Base-by-base conservation (phyloP, 805 yeast species). In the Nakazawaea peltata region DNA sequence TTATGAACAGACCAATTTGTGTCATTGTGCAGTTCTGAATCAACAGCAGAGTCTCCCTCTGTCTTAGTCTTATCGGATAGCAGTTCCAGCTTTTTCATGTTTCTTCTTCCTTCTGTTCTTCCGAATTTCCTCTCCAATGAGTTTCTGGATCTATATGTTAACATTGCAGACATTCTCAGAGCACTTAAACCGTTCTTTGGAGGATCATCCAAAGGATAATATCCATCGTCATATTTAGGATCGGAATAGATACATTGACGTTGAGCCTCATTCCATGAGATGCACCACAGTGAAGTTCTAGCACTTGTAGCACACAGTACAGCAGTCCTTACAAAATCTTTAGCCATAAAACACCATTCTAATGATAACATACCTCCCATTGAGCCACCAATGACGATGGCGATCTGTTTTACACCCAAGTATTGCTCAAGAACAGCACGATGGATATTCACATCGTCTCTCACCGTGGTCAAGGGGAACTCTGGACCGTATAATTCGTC, bases 341-440 rank as follows among this genome's bases (percentile, higher is more conserved):
- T 54, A 3, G 81, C 81, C 37, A 74, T 78, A 53, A 72, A 85
- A 3, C 87, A 74, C 71, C 85, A 92, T 55, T 92, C 98, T 47
- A 92, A 62, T 0, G 88, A 86, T 30, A 87, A 62, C 97, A 92
- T 92, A 14, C 98, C 98, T 28, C 98, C 98, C 98, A 92, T 92
- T 18, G 97, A 88, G 0, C 98, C 98, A 26, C 98, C 98, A 39
- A 92, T 74, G 13, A 82, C 94, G 34, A 80, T 72, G 1, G 97
- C 96, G 19, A 90, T 64, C 39, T 77, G 71, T 35, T 68, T 69
- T n/a, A 92, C 85, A 0, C 85, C 87, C 30, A 92, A 58, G 16
- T 30, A 24, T 4, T 78, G 74, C 45, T 88, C 96, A 32, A 92
- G 61, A 2, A 90, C 79, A 33, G 79, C 52, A 45, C 66, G 74